These are phyloP conservation scores for Umbelopsis ramanniana DNA, from an alignment of 192 early-diverging fungal genomes.

Conservation along the genomic window DNA sequence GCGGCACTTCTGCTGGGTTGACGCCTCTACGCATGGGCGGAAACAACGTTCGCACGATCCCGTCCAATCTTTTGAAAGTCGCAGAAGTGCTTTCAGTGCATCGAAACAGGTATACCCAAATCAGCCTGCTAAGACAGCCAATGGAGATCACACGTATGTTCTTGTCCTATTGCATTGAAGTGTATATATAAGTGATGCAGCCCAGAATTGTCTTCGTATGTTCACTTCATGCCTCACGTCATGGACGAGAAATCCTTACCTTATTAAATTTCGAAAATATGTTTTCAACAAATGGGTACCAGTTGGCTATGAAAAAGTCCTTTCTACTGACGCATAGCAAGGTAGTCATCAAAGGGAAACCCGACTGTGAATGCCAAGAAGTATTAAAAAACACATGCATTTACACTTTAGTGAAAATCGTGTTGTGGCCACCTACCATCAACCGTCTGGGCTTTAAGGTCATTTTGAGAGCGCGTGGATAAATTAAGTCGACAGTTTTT, in stretches of 20 bases:
- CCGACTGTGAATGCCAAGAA: slow-evolving; percentile 55
- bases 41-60: slow-evolving; percentile 67
- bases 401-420: background rate
- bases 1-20: slow-evolving; percentile 62
- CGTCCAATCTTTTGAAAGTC: slow-evolving; percentile 58
- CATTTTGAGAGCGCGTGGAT: slow-evolving; percentile 90
- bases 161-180: slow-evolving; percentile 59
- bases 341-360: slow-evolving; percentile 85
- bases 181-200: background rate
- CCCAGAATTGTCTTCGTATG: too few relatives aligned
- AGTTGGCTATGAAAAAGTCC: slow-evolving; percentile 87
- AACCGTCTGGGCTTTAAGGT: slow-evolving; percentile 82
- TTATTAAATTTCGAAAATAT: slow-evolving; percentile 70
- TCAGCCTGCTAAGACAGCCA: slow-evolving; percentile 75
- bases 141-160: slow-evolving; percentile 73
- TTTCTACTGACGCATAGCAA: slow-evolving; percentile 88
- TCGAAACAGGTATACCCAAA: slow-evolving; percentile 96
- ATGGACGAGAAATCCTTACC: slow-evolving; percentile 6
- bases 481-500: slow-evolving; percentile 90
- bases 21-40: slow-evolving; percentile 60
- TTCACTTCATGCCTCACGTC: background rate
- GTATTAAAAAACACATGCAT: background rate
- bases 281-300: slow-evolving; percentile 68
- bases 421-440: slow-evolving; percentile 34
- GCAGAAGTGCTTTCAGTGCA: slow-evolving; percentile 70